Conservation (phyloP, 441 rosid species). For the Syzygium malaccense region DNA sequence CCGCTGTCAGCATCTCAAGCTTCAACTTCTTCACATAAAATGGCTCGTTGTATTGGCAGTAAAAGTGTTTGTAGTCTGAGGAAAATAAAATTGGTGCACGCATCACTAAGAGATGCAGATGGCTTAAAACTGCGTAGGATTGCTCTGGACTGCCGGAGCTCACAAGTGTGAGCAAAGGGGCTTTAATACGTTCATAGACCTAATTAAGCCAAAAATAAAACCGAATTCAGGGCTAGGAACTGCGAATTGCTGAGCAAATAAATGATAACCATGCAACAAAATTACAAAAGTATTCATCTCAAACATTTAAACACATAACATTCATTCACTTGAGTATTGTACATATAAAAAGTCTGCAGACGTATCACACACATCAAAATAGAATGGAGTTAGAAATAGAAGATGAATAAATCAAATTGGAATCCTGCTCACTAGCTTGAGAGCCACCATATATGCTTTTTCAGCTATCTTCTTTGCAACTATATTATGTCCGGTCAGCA, state of each 20-base stretch:
- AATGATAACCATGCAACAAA: neutral
- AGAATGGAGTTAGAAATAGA: neutral
- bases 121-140: slow-evolving; percentile 90
- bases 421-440: neutral
- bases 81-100: slow-evolving; percentile 90
- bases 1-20: slow-evolving; percentile 99
- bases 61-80: slow-evolving; percentile 86
- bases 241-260: slow-evolving; percentile 9
- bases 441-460: neutral
- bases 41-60: slow-evolving; percentile 95
- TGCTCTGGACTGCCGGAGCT: slow-evolving; percentile 99
- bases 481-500: neutral
- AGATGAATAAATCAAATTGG: neutral
- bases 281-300: neutral
- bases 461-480: neutral
- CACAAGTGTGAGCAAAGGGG: slow-evolving; percentile 90
- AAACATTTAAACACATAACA: neutral
- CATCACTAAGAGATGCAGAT: slow-evolving; percentile 92
- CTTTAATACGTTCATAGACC: slow-evolving; percentile 98
- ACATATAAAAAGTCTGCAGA: neutral
- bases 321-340: neutral
- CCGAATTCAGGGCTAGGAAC: neutral
- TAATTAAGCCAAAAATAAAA: slow-evolving; percentile 19
- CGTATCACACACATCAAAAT: neutral
- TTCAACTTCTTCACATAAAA: slow-evolving; percentile 89